phyloP scores from a whole-genome alignment of 345 rosid genomes.

The Mallotus nudiflorus region DNA sequence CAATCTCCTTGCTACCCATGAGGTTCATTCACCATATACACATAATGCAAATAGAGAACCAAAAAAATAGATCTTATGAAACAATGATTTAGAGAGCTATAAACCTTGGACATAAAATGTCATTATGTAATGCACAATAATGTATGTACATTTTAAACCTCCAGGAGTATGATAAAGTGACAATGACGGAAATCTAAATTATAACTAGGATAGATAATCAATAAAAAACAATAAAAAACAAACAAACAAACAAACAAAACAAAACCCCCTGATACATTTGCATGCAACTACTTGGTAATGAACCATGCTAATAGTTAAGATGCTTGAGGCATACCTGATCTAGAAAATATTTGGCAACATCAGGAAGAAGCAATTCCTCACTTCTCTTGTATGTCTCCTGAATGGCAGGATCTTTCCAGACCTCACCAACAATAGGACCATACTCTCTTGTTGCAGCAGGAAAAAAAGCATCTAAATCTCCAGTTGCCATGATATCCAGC shows the following conservation, averaged over 20 bases:
- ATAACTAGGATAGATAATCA: neutral
- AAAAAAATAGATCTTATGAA: neutral
- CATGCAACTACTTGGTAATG: neutral
- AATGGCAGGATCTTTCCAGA: constrained; percentile 62
- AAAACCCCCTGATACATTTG: too few species aligned
- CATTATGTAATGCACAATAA: neutral
- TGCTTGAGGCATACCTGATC: constrained; percentile 37
- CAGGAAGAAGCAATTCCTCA: constrained; percentile 48
- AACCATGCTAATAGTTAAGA: constrained; percentile 6
- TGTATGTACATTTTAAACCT: neutral
- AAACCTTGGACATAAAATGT: neutral
- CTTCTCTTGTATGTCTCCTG: constrained; percentile 68
- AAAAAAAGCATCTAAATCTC: constrained; percentile 63
- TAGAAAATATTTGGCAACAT: constrained; percentile 55
- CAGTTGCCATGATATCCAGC: constrained; percentile 52
- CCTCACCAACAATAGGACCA: constrained; percentile 56
- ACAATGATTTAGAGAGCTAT: neutral
- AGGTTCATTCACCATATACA: neutral
- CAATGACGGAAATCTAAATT: neutral
- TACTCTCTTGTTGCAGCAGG: constrained; percentile 76
- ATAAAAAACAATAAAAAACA: neutral
- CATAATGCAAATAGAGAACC: too few species aligned
- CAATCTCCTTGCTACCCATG: neutral
- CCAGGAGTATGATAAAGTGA: neutral
- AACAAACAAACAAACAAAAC: too few species aligned